Base-by-base conservation (phyloP, 768 basidiomycete species). In the Cystobasidiopsis lactophilus region DNA sequence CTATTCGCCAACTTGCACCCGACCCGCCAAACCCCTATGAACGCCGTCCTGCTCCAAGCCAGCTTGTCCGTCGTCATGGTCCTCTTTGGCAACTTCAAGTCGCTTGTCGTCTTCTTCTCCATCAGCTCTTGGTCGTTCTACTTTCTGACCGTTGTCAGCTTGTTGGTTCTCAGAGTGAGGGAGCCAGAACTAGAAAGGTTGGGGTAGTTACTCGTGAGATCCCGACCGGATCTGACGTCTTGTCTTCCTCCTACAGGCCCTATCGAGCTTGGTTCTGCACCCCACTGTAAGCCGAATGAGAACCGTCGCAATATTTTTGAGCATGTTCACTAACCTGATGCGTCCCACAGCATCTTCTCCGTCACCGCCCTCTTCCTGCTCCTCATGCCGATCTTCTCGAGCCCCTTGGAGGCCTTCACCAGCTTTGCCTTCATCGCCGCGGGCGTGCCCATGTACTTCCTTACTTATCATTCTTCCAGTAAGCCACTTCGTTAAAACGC, bases 201-300 rank as follows among this genome's bases (percentile, higher is more conserved):
- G 52, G 51, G n/a, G 21, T 19, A 24, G n/a, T n/a, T n/a, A 45
- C 41, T 45, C 43, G 29, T 16, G 50, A 41, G 31, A 10, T 19
- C 19, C 31, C n/a, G 47, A 33, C 50, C 30, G 19, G n/a, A 37
- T 45, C 39, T 43, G 52, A 53, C 41, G n/a, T 56, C 18, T 14
- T 11, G 19, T 44, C 11, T 33, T 14, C 5, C 33, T 24, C 18
- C 5, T 2, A 10, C 55, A 83, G 88, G 53, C 91, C 91, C 1
- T 96, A 96, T 65, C 82, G 77, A 61, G 82, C 85, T 4, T 93
- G 80, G 79, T 80, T 93, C 31, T 73, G 76, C 35, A 95, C 91
- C 0, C 91, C 91, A 1, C 69, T 95, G 33, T 35, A 35, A 35
- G 33, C n/a, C n/a, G n/a, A n/a, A n/a, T n/a, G n/a, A n/a, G n/a